Conservation (phyloP, 1,284 basidiomycete genomes). For the Phylloporus sp. region DNA sequence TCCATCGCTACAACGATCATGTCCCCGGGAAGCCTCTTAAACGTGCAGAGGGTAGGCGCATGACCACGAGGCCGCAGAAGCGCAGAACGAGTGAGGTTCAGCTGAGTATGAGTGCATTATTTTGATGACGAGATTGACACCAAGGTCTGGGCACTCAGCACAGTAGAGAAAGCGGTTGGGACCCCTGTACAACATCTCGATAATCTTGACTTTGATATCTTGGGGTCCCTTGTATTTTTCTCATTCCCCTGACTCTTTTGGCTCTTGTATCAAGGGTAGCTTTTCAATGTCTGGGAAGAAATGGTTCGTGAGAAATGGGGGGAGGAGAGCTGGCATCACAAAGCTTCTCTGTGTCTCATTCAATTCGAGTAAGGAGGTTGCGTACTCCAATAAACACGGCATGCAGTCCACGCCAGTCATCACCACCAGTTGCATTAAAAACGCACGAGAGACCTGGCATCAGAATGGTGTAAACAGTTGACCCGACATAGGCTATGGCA, state of each 20-base stretch:
- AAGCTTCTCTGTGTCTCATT: background rate
- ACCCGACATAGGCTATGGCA: background rate
- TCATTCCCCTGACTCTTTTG: too few relatives aligned
- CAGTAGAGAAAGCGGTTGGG: background rate
- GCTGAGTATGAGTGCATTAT: background rate
- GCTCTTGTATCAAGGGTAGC: background rate
- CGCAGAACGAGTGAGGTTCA: background rate
- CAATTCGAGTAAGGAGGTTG: background rate
- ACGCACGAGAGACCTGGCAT: background rate
- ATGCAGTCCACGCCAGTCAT: background rate
- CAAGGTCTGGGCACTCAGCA: background rate
- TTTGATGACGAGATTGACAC: background rate
- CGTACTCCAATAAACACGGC: background rate
- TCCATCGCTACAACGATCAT: background rate
- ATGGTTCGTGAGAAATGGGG: background rate
- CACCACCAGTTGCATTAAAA: background rate
- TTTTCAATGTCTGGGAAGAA: background rate
- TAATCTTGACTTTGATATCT: background rate
- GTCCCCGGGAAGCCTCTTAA: background rate
- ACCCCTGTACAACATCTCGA: background rate
- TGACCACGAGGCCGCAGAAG: background rate
- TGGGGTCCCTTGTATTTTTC: too few relatives aligned
- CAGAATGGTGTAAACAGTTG: background rate
- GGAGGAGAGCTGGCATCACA: background rate
- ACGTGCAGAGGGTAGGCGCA: background rate